Percentiles rank a stretch among this genome's conserved stretches.
Conservation (phyloP, 306 rosid species). For the Medicago lupulina region DNA sequence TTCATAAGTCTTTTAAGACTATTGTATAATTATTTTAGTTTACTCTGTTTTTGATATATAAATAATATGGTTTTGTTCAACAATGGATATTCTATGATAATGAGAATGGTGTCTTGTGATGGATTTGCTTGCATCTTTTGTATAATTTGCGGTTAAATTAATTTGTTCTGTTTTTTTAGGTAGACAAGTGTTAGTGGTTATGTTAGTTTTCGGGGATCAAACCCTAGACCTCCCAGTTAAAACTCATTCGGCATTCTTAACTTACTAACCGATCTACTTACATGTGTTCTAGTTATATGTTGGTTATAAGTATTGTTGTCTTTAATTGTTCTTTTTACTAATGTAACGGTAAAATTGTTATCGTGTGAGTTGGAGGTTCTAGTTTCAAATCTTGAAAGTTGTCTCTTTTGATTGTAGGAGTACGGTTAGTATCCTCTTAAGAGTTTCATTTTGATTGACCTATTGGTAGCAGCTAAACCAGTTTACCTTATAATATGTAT, state of each 20-base stretch:
- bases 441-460: neutral
- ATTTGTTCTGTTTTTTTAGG: neutral
- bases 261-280: no score
- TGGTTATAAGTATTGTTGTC: no score
- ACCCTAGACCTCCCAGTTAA: neutral
- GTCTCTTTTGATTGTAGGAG: neutral
- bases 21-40: constrained; percentile 52
- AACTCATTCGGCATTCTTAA: no score
- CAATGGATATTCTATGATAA: neutral
- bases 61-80: neutral
- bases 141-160: neutral
- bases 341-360: no score
- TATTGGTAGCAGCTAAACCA: neutral
- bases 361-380: neutral
- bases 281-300: neutral
- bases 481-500: no score
- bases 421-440: no score
- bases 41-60: neutral
- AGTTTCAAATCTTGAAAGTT: neutral
- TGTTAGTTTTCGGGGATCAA: neutral
- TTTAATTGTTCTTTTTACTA: no score
- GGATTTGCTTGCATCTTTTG: neutral
- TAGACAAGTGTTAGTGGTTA: neutral
- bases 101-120: neutral
- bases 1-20: constrained; percentile 86